A percentile compares a stretch with the other conserved stretches of the same genome.
These are phyloP conservation scores for Penstemon davidsonii DNA, from an alignment of 257 asterid genomes.

Conservation along the genomic window DNA sequence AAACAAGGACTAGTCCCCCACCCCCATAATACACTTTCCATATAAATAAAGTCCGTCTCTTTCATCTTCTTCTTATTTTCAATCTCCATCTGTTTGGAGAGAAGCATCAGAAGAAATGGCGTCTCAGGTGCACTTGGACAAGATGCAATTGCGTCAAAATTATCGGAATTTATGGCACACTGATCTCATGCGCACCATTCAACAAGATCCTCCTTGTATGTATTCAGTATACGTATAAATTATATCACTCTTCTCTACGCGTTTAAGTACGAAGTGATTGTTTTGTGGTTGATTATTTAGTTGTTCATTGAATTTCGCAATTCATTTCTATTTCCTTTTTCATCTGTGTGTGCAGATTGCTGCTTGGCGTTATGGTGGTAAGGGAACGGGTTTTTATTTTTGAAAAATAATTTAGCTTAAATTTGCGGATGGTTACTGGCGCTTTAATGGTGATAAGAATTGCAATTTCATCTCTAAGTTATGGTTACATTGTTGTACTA, in stretches of 20 bases:
- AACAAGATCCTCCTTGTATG: constrained; percentile 75
- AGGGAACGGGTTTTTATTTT: constrained; percentile 27
- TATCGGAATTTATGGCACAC: constrained; percentile 94
- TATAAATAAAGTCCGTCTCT: too few relatives aligned
- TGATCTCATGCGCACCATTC: constrained; percentile 77
- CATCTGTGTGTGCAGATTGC: constrained; percentile 62
- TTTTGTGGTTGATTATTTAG: background rate
- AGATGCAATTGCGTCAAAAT: constrained; percentile 83
- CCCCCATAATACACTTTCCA: too few relatives aligned
- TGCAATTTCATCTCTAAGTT: too few relatives aligned
- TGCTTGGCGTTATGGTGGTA: constrained; percentile 89
- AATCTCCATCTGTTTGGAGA: background rate
- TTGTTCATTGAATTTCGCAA: constrained; percentile 6
- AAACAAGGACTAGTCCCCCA: too few relatives aligned
- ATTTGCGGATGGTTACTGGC: background rate
- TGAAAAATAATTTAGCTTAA: background rate
- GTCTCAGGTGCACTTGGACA: constrained; percentile 63
- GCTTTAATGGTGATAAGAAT: too few relatives aligned
- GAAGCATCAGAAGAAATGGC: constrained; percentile 43
- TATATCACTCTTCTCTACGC: background rate
- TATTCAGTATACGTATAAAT: background rate
- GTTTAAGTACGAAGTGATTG: too few relatives aligned
- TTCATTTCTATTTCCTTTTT: background rate
- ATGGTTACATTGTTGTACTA: too few relatives aligned
- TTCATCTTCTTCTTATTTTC: too few relatives aligned